A percentile compares a stretch with the other conserved stretches of the same genome.
phyloP scores from a whole-genome alignment of 1,139 yeast genomes.

The Protomyces pachydermus region DNA sequence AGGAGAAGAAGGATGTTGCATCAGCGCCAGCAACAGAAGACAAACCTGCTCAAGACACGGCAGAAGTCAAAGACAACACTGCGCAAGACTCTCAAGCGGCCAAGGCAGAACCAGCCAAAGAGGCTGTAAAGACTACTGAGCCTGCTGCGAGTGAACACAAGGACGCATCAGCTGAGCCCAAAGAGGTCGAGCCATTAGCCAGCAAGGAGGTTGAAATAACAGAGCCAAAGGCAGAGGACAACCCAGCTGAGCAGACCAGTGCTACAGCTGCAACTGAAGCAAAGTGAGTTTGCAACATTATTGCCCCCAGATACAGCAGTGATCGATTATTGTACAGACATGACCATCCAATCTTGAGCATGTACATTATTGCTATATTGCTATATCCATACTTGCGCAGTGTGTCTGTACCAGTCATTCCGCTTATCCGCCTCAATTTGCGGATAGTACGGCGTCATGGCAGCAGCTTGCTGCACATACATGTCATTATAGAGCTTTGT shows the following conservation, averaged over 20 bases:
- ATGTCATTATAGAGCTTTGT: slow-evolving; percentile 80
- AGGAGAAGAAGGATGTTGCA: slow-evolving; percentile 14
- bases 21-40: not conserved
- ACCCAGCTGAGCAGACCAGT: not conserved
- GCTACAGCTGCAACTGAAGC: not conserved
- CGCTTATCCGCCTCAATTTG: slow-evolving; percentile 42
- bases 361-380: not conserved
- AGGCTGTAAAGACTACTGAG: not conserved
- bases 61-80: slow-evolving; percentile 1
- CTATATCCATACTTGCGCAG: slow-evolving; percentile 20
- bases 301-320: too few species aligned
- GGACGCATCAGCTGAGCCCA: not conserved
- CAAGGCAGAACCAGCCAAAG: not conserved
- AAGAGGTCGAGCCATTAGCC: not conserved
- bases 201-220: not conserved
- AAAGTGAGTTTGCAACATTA: too few species aligned
- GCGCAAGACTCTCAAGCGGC: not conserved
- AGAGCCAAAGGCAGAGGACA: not conserved
- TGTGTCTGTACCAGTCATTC: slow-evolving; percentile 15
- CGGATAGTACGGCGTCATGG: slow-evolving; percentile 82
- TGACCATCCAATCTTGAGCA: too few species aligned
- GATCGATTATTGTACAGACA: too few species aligned
- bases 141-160: not conserved
- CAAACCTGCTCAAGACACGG: not conserved
- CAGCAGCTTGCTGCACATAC: slow-evolving; percentile 68